Conservation (phyloP, 495 filamentous ascomycete species). For the Penicillium tannophilum region DNA sequence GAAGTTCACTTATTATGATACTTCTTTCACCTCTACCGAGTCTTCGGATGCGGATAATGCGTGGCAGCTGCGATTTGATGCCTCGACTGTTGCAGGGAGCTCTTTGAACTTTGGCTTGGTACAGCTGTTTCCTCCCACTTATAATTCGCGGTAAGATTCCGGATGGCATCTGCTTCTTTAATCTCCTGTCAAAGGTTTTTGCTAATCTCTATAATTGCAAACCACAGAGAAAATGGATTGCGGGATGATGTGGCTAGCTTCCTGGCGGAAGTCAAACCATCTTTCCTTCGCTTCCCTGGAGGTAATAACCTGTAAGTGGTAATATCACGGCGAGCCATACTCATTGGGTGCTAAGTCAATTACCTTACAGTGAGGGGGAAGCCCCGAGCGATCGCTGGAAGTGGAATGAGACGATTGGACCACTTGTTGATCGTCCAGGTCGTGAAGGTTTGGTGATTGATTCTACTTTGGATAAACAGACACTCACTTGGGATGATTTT, state of each 20-base stretch:
- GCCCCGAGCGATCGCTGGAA: constrained; percentile 55
- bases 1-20: constrained; percentile 36
- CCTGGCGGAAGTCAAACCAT: constrained; percentile 54
- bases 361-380: constrained; percentile 42
- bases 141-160: constrained; percentile 25
- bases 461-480: not conserved
- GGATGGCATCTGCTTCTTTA: not conserved
- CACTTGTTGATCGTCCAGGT: constrained; percentile 62
- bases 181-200: not conserved
- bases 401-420: constrained; percentile 70
- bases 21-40: constrained; percentile 40
- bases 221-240: constrained; percentile 54
- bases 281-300: constrained; percentile 65
- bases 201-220: not conserved
- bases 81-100: constrained; percentile 39
- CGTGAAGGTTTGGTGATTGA: constrained; percentile 35
- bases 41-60: constrained; percentile 66
- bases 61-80: constrained; percentile 61
- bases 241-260: constrained; percentile 59
- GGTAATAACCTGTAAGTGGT: constrained; percentile 51
- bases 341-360: not conserved
- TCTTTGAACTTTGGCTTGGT: constrained; percentile 66
- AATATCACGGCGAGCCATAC: not conserved
- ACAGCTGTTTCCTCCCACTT: constrained; percentile 69
- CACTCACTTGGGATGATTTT: not conserved